Percentiles rank a stretch among this genome's conserved stretches.
These are phyloP conservation scores for Globisporangium viniferum DNA, from an alignment of 352 stramenopile species.

Conservation along the genomic window DNA sequence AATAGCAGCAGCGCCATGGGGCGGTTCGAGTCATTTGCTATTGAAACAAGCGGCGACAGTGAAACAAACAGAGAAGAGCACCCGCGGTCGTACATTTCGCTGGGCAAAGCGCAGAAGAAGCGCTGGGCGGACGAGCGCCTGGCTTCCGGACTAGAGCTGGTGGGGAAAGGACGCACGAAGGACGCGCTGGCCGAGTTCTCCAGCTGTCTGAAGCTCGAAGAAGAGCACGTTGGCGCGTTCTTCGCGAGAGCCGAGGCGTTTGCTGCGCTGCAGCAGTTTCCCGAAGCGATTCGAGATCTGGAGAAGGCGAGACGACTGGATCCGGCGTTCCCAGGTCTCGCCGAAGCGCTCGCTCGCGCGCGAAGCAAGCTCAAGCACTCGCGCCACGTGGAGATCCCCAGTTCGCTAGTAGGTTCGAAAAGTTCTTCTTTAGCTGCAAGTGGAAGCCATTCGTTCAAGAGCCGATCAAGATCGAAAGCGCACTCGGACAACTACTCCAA, in stretches of 20 bases:
- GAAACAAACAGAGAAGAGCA: slow-evolving; percentile 7
- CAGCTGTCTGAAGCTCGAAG: slow-evolving; percentile 35
- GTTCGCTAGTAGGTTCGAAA: not conserved
- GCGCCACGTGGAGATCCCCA: slow-evolving; percentile 15
- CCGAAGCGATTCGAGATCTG: slow-evolving; percentile 37
- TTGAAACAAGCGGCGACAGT: not conserved
- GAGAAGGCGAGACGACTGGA: slow-evolving; percentile 26
- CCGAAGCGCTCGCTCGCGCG: slow-evolving; percentile 21
- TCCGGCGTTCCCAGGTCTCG: slow-evolving; percentile 9
- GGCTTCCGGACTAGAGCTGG: slow-evolving; percentile 23
- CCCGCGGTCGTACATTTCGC: slow-evolving; percentile 28
- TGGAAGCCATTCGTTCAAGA: not conserved
- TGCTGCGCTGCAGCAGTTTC: slow-evolving; percentile 23
- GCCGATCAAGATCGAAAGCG: not conserved
- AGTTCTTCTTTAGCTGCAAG: not conserved
- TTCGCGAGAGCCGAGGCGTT: slow-evolving; percentile 24
- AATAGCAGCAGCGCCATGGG: not conserved
- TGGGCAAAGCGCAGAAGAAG: slow-evolving; percentile 32
- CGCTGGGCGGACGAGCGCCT: slow-evolving; percentile 36
- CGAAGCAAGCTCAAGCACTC: slow-evolving; percentile 19
- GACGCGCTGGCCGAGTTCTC: slow-evolving; percentile 36
- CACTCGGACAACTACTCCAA: not conserved
- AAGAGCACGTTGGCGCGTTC: slow-evolving; percentile 18
- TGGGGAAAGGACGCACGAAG: slow-evolving; percentile 20
- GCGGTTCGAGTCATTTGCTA: slow-evolving; percentile 19